Evolutionary conservation across 495 filamentous ascomycete species (phyloP), one percentile per base, ranked within the genome.

Genomic region (Hypoxylon cercidicola): DNA sequence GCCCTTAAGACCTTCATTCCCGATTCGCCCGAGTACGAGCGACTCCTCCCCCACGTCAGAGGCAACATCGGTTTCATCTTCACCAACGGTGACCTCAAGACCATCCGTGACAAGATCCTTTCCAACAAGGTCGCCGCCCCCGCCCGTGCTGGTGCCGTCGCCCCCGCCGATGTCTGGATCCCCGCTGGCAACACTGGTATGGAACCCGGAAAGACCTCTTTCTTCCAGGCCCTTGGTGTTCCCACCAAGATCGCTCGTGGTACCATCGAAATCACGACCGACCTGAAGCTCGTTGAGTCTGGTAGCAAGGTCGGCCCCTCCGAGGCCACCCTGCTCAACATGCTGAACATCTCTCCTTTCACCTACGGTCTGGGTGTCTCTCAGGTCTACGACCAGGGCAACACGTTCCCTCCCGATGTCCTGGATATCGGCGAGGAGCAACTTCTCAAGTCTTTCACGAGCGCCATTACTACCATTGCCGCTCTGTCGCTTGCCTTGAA

Each of bases 221-320:
- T 99, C 93, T 99, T 99, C 93, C 95, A 99, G 87, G 95, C 95
- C 76, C 96, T 99, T 79, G 95, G 95, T 91, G 92, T 99, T 80
- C 95, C 95, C 77, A 99, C 95, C 85, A 99, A 99, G 91, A 99
- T 99, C 82, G 95, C 95, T 74, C 96, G 95, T 96, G 95, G 95
- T 93, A 99, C 95, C 84, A 98, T 99, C 79, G 95, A 99, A 93
- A 99, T 99, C 79, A 97, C 93, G 54, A 87, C 89, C 72, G 95
- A 99, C 75, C 84, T 99, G 75, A 98, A 97, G 90, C 89, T 99
- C 73, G 90, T 97, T 81, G 92, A 97, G 84, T 88, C 91, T 62
- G 89, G 89, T 57, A 83, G 37, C 84, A 97, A 97, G 85, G 95
- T 99, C 84, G 95, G 96, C 77, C 90, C 95, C 75, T 99, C 95